phyloP scores from a whole-genome alignment of 106 monocot species.

The Gastrodia elata region DNA sequence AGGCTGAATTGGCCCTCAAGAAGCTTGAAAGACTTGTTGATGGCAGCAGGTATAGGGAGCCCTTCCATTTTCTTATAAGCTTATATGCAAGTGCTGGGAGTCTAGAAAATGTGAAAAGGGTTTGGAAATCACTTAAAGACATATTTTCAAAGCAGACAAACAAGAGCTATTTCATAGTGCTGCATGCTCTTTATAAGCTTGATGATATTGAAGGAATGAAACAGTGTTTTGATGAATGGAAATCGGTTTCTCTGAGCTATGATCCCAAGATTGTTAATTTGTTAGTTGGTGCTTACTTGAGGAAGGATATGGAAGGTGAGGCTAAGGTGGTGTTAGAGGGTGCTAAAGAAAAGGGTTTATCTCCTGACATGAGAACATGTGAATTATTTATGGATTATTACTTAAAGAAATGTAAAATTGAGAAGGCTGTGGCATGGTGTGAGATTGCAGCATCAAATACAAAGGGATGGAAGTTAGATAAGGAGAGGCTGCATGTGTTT shows the following conservation, averaged over 20 bases:
- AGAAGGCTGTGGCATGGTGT: constrained; percentile 14
- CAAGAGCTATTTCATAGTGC: constrained; percentile 28
- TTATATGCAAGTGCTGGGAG: constrained; percentile 53
- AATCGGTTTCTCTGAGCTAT: constrained; percentile 13
- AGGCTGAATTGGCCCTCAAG: constrained; percentile 52
- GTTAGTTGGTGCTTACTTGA: constrained; percentile 19
- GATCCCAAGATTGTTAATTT: constrained; percentile 28
- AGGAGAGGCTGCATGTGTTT: constrained; percentile 15
- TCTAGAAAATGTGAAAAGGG: constrained; percentile 39
- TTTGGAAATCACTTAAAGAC: constrained; percentile 45
- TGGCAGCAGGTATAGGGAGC: constrained; percentile 20
- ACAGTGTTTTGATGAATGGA: constrained; percentile 39
- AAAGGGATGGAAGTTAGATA: constrained; percentile 19
- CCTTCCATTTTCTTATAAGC: constrained; percentile 56
- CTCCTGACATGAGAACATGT: constrained; percentile 11
- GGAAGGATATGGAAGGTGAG: constrained; percentile 18
- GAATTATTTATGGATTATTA: constrained; percentile 25
- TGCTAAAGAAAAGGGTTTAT: constrained; percentile 14
- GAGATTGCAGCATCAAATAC: constrained; percentile 2
- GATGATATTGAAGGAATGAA: constrained; percentile 24
- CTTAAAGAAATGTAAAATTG: constrained; percentile 17
- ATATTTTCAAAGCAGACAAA: constrained; percentile 38
- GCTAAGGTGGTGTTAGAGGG: constrained; percentile 15
- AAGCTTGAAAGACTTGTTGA: constrained; percentile 43
- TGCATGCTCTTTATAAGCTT: constrained; percentile 42